Percentiles rank a stretch among this genome's conserved stretches.
Conservation (phyloP, 129 eudicot species). For the Calendula officinalis region DNA sequence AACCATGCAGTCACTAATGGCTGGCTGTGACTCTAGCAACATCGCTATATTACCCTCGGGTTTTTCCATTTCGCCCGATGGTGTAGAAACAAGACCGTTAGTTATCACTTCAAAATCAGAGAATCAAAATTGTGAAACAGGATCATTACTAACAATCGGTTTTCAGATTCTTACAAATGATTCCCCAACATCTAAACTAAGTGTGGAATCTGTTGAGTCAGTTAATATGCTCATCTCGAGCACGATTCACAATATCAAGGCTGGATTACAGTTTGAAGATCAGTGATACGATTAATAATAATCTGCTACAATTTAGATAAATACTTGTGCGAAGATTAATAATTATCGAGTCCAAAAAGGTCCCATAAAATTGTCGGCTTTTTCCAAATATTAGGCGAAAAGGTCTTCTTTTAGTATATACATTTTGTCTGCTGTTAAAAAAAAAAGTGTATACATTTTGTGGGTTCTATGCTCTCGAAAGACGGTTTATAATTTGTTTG, state of each 20-base stretch:
- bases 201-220: constrained; percentile 75
- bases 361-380: constrained; percentile 17
- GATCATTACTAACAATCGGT: constrained; percentile 76
- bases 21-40: constrained; percentile 86
- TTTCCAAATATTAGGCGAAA: constrained; percentile 44
- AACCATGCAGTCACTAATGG: constrained; percentile 75
- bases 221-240: constrained; percentile 65
- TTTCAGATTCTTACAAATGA: constrained; percentile 72
- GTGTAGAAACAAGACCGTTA: constrained; percentile 71
- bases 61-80: constrained; percentile 90
- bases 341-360: constrained; percentile 2
- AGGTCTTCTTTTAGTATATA: constrained; percentile 36
- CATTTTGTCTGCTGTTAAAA: too few relatives aligned
- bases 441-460: constrained; percentile 34
- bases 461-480: constrained; percentile 14
- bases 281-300: constrained; percentile 26
- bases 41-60: constrained; percentile 82
- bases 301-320: constrained; percentile 1
- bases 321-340: constrained; percentile 9
- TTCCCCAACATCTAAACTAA: constrained; percentile 55
- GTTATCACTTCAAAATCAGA: constrained; percentile 63
- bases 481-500: constrained; percentile 10
- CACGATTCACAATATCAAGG: constrained; percentile 71
- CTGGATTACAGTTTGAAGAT: constrained; percentile 77
- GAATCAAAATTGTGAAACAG: constrained; percentile 59